Evolutionary conservation across 108 stramenopile species (phyloP).

Genomic region (Pseudonitzschia pungens): DNA sequence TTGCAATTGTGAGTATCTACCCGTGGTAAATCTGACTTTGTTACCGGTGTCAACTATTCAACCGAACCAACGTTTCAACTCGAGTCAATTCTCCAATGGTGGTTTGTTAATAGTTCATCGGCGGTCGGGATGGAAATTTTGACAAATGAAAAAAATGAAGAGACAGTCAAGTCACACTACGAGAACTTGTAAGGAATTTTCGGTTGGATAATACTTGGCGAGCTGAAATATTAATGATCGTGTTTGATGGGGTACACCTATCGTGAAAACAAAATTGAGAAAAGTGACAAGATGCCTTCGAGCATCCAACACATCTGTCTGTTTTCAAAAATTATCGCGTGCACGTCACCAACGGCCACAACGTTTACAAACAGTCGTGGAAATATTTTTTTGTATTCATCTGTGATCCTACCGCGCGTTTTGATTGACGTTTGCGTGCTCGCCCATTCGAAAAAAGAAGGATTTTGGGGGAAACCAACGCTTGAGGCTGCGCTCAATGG

Average conservation of each 20-base stretch:
- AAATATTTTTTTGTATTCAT: neutral
- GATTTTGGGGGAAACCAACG: neutral
- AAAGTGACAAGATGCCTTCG: neutral
- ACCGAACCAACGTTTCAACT: slow-evolving; percentile 1
- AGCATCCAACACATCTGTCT: slow-evolving; percentile 5
- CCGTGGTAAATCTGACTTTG: neutral
- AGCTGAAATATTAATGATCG: neutral
- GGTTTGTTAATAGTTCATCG: neutral
- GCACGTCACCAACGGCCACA: slow-evolving; percentile 14
- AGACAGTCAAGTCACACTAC: neutral
- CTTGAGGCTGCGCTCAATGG: neutral
- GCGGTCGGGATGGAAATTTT: neutral
- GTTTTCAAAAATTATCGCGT: slow-evolving; percentile 9
- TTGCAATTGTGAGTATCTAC: neutral
- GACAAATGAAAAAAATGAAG: neutral
- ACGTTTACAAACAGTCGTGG: slow-evolving; percentile 11
- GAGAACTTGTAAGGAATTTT: neutral
- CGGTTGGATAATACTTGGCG: slow-evolving; percentile 4
- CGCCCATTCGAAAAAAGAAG: neutral
- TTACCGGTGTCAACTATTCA: neutral
- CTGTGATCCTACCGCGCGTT: neutral
- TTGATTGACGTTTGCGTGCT: neutral
- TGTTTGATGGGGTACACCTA: neutral
- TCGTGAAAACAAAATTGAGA: neutral
- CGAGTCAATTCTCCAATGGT: neutral